Conservation (phyloP, 345 rosid species). For the Eucalyptus tenuipes region DNA sequence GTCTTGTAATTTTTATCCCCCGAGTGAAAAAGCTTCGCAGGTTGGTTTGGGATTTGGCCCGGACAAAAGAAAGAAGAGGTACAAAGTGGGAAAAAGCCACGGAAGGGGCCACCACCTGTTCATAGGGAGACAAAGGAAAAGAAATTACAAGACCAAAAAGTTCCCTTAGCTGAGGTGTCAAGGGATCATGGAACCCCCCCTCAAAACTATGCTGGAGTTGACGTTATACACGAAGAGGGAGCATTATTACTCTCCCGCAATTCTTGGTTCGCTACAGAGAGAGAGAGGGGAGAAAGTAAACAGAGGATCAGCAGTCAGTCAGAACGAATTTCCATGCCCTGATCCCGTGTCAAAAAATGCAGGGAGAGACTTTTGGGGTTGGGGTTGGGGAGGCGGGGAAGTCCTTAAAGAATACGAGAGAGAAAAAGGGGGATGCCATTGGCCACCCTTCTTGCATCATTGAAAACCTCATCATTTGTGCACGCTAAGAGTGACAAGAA, state of each 20-base stretch:
- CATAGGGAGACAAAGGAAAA: background rate
- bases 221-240: background rate
- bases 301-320: background rate
- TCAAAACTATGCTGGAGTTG: background rate
- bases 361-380: background rate
- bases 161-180: background rate
- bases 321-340: background rate
- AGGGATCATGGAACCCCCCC: background rate
- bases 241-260: background rate
- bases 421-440: background rate
- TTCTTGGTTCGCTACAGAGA: background rate
- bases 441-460: background rate
- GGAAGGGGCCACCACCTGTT: background rate
- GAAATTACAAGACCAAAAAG: background rate
- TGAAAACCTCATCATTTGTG: background rate
- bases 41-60: background rate
- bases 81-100: background rate
- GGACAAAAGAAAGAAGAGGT: background rate
- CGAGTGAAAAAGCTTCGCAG: background rate
- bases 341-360: background rate
- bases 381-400: background rate
- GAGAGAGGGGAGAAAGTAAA: background rate
- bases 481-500: background rate
- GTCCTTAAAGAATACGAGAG: background rate
- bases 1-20: background rate